Conservation (phyloP, 495 filamentous ascomycete species). For the Staphylotrichum tortipilum region DNA sequence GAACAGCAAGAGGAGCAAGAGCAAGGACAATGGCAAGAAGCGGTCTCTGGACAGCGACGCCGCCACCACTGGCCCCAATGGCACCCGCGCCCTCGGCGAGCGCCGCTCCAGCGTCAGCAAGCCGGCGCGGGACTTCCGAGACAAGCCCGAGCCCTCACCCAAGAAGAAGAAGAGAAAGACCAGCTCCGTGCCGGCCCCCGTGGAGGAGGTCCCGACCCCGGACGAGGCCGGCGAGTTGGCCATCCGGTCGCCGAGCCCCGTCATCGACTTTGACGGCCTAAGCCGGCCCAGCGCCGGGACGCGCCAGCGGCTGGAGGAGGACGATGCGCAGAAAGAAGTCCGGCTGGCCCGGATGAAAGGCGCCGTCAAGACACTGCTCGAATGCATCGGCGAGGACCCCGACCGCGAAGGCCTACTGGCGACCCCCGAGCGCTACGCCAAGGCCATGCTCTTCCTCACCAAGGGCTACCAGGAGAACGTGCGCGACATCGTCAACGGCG, state of each 20-base stretch:
- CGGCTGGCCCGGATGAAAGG: conserved; percentile 70
- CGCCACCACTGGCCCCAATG: conserved; percentile 15
- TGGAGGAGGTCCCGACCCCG: conserved; percentile 5
- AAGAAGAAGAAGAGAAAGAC: conserved; percentile 34
- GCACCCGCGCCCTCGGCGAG: conserved; percentile 19
- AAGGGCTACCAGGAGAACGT: conserved; percentile 98
- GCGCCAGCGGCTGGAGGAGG: conserved; percentile 69
- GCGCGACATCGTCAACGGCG: conserved; percentile 82
- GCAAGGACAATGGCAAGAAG: conserved; percentile 16
- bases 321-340: conserved; percentile 58
- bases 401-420: conserved; percentile 79
- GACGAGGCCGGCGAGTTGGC: conserved; percentile 12
- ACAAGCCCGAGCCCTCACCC: conserved; percentile 47
- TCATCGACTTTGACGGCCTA: conserved; percentile 68
- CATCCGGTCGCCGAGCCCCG: conserved; percentile 47
- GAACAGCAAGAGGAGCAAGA: conserved; percentile 9
- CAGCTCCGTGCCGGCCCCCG: conserved; percentile 4
- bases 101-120: conserved; percentile 51
- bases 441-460: conserved; percentile 97
- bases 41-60: conserved; percentile 5
- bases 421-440: conserved; percentile 86
- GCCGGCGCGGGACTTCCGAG: conserved; percentile 63
- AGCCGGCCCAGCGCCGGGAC: conserved; percentile 71
- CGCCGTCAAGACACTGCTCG: conserved; percentile 82
- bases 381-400: conserved; percentile 94